Conservation (phyloP, 2,329 filamentous ascomycete species). For the Dactylellina sp. region DNA sequence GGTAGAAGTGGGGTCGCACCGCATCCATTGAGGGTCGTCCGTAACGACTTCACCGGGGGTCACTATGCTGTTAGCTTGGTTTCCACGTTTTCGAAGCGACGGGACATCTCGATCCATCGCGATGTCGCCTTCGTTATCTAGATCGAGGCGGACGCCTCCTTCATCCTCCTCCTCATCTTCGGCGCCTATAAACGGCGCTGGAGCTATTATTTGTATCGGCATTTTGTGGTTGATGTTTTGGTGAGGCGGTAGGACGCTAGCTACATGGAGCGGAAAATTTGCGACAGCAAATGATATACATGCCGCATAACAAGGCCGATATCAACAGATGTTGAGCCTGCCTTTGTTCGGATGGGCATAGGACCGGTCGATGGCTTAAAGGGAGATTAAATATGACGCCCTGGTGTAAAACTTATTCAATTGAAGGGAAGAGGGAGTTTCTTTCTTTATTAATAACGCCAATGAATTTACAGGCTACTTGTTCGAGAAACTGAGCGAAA, state of each 20-base stretch:
- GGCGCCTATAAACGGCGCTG: conserved; percentile 63
- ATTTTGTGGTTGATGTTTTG: conserved; percentile 19
- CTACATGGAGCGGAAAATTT: too few species aligned
- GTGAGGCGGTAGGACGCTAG: too few species aligned
- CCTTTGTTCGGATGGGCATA: too few species aligned
- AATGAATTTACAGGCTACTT: conserved; percentile 42
- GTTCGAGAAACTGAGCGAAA: too few species aligned
- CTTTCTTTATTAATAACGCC: conserved; percentile 35
- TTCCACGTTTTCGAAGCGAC: conserved; percentile 21
- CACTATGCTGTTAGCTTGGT: conserved; percentile 69
- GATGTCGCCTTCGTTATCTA: conserved; percentile 59
- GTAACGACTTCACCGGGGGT: conserved; percentile 92
- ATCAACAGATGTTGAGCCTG: too few species aligned
- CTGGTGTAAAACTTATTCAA: too few species aligned
- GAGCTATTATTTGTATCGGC: conserved; percentile 57
- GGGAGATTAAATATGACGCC: too few species aligned
- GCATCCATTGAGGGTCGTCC: conserved; percentile 96
- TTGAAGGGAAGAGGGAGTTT: conserved; percentile 25
- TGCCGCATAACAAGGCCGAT: too few species aligned
- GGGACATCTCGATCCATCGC: conserved; percentile 36
- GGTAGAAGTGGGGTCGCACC: conserved; percentile 64
- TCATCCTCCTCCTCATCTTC: conserved; percentile 76
- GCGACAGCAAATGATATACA: too few species aligned
- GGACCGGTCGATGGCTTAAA: too few species aligned
- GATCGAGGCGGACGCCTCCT: conserved; percentile 68